These are phyloP conservation scores for Candida verbasci DNA, from an alignment of 805 yeast species.

Conservation along the genomic window DNA sequence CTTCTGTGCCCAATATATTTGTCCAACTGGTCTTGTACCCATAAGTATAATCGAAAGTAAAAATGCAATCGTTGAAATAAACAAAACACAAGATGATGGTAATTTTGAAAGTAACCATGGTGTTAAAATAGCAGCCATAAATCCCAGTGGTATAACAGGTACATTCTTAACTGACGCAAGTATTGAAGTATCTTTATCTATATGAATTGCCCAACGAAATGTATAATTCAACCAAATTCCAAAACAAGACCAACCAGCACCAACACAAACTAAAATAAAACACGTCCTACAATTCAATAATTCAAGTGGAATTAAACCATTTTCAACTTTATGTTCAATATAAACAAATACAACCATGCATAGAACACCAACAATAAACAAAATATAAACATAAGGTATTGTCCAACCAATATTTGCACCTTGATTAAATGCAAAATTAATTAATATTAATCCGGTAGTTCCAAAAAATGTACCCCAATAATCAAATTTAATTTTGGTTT, in stretches of 20 bases:
- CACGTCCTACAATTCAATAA: slow-evolving; percentile 43
- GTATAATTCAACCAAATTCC: slow-evolving; percentile 66
- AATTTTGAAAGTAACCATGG: slow-evolving; percentile 45
- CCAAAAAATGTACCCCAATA: slow-evolving; percentile 44
- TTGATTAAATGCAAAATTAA: slow-evolving; percentile 73
- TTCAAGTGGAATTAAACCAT: slow-evolving; percentile 53
- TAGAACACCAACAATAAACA: slow-evolving; percentile 52
- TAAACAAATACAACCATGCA: slow-evolving; percentile 35
- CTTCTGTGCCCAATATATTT: slow-evolving; percentile 56
- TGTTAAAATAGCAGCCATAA: slow-evolving; percentile 43
- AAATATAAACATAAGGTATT: slow-evolving; percentile 51
- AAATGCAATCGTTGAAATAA: slow-evolving; percentile 51
- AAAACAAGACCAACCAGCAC: slow-evolving; percentile 73
- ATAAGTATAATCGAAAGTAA: slow-evolving; percentile 46
- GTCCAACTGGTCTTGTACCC: slow-evolving; percentile 53
- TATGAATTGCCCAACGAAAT: slow-evolving; percentile 47
- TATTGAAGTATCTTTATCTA: slow-evolving; percentile 38
- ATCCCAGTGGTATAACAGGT: slow-evolving; percentile 44
- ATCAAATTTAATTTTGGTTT: slow-evolving; percentile 18
- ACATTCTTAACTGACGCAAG: slow-evolving; percentile 23
- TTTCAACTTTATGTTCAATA: slow-evolving; percentile 41
- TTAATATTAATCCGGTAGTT: slow-evolving; percentile 53
- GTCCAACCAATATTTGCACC: slow-evolving; percentile 75
- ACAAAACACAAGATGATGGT: slow-evolving; percentile 47
- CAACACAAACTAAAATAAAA: slow-evolving; percentile 47